phyloP scores from a whole-genome alignment of 2,329 filamentous ascomycete genomes.

The Fusarium napiforme region DNA sequence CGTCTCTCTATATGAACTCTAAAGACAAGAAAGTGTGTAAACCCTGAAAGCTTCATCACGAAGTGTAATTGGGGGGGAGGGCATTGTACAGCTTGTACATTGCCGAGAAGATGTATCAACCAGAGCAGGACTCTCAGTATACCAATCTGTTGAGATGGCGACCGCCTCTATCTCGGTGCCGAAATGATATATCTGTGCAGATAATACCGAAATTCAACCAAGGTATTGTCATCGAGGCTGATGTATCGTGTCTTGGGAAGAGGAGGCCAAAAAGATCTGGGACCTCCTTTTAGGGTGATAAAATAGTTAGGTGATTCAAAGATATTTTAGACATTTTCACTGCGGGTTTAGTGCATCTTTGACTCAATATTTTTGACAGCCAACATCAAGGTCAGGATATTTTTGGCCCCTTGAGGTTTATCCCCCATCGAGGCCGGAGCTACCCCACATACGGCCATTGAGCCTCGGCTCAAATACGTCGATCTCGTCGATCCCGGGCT shows the following conservation, averaged over 20 bases:
- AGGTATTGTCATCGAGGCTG: not conserved
- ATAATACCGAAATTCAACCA: not conserved
- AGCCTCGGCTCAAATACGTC: constrained; percentile 43
- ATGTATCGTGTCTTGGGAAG: not conserved
- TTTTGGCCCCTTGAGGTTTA: not conserved
- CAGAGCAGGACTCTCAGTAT: not conserved
- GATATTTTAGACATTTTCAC: fast-evolving
- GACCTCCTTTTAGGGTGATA: fast-evolving
- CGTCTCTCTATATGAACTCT: not conserved
- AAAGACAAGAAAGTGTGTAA: not conserved
- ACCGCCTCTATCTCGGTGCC: too few species aligned
- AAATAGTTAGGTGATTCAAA: fast-evolving
- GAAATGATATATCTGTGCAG: not conserved
- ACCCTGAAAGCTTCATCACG: not conserved
- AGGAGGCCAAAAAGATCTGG: not conserved
- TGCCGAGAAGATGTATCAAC: not conserved
- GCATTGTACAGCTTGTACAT: too few species aligned
- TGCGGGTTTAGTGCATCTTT: fast-evolving
- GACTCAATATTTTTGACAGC: not conserved
- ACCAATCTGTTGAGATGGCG: not conserved
- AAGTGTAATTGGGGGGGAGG: not conserved
- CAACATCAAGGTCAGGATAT: fast-evolving
- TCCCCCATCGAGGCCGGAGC: not conserved
- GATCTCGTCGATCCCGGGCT: constrained; percentile 15
- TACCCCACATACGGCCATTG: constrained; percentile 45